These are phyloP conservation scores for Cercospora sesami DNA, from an alignment of 2,329 filamentous ascomycete species.

Conservation along the genomic window DNA sequence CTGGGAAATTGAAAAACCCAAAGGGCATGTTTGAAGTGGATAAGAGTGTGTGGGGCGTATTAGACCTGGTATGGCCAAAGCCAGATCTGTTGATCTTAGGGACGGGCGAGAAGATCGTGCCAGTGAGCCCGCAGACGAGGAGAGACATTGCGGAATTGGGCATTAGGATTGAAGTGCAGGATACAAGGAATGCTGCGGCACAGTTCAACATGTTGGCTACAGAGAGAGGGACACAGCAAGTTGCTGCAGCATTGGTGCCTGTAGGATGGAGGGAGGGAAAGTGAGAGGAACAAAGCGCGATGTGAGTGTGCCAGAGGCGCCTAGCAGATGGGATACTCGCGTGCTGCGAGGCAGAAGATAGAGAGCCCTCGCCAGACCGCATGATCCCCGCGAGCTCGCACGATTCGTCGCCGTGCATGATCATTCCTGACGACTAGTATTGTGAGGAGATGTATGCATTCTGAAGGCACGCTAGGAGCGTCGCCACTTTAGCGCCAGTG, in stretches of 20 bases:
- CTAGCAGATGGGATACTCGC: background rate
- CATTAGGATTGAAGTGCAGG: constrained; percentile 81
- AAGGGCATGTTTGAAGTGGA: constrained; percentile 81
- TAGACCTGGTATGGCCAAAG: constrained; percentile 81
- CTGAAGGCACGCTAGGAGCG: background rate
- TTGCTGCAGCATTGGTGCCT: constrained; percentile 85
- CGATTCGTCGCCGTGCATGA: no score
- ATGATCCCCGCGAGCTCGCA: no score
- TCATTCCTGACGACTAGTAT: no score
- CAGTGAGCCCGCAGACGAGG: constrained; percentile 73
- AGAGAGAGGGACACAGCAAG: constrained; percentile 79
- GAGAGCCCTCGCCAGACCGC: background rate
- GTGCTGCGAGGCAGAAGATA: background rate
- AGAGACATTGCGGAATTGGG: constrained; percentile 73
- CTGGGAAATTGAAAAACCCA: constrained; percentile 61
- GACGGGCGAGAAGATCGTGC: constrained; percentile 71
- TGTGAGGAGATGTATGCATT: background rate
- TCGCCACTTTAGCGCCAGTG: background rate
- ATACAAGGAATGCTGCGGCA: constrained; percentile 89
- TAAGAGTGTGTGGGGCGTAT: constrained; percentile 68
- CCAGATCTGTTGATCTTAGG: constrained; percentile 94
- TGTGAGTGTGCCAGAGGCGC: background rate
- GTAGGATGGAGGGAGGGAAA: constrained; percentile 71
- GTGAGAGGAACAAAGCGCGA: constrained; percentile 19
- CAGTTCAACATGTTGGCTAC: constrained; percentile 96